Evolutionary conservation across 2,329 filamentous ascomycete species (phyloP), one percentile per base, ranked within the genome.

Genomic region (Pseudogymnoascus sp.): DNA sequence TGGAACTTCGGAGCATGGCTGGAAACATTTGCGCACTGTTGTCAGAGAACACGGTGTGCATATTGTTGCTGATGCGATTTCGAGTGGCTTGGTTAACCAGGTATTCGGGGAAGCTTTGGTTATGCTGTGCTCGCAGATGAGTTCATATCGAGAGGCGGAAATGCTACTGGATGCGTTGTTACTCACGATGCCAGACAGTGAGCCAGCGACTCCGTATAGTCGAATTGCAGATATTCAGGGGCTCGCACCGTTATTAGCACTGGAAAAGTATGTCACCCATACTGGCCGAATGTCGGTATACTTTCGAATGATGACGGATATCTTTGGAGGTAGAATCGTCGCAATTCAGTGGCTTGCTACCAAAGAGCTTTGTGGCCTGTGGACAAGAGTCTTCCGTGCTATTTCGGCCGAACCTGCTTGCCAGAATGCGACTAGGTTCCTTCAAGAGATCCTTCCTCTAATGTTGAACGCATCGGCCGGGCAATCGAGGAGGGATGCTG

Each of bases 11-110:
- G 72, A 72, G 1, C 66, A 71, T 31, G 81, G 81, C 13, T 83
- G 81, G 79, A 77, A 71, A 63, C 76, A 79, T 65, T 74, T 84
- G 1, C 75, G 77, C 60, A 69, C 71, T 2, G 73, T 83, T 10
- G 77, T 80, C 13, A 76, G 80, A 48, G 77, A 80, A 14, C 80
- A 84, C 65, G 79, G 78, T 6, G 65, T 82, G 14, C 69, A 75
- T 31, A 74, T 80, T 2, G 66, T 84, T 25, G 73, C 70, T 62
- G 73, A 77, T 19, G 80, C 78, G 2, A 77, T 80, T 13, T 61
- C 65, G 0, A 77, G 79, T 19, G 77, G 77, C 0, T 69, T 83
- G 7, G 69, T 83, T 6, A 75, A 77, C 25, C 69, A 75, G 11
- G 68, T 72, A 8, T 79, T 81, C 64, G 73, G 76, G 6, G 72